A percentile compares a stretch with the other conserved stretches of the same genome.
These are phyloP conservation scores for Vachellia pachyceras DNA, from an alignment of 306 rosid genomes.

Conservation along the genomic window DNA sequence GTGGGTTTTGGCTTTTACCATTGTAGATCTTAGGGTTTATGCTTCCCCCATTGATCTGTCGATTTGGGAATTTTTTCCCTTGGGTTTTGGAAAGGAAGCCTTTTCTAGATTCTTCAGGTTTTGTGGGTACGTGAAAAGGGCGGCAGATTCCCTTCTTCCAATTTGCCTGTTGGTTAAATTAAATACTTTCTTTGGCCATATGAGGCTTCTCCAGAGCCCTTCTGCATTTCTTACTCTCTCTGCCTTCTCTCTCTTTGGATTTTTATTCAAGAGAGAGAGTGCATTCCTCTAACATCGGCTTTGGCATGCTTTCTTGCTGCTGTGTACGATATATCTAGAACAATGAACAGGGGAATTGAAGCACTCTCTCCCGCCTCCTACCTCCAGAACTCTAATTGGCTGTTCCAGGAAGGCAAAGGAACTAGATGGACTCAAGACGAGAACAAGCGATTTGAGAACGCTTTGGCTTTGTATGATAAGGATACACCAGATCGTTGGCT, in stretches of 20 bases:
- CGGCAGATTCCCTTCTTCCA: constrained; percentile 55
- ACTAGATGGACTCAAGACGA: constrained; percentile 75
- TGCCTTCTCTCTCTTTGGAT: constrained; percentile 47
- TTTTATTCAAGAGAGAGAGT: constrained; percentile 39
- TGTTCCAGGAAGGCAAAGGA: constrained; percentile 64
- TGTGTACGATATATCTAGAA: constrained; percentile 30
- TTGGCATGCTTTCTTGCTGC: constrained; percentile 38
- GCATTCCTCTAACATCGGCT: constrained; percentile 10
- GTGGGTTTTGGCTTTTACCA: constrained; percentile 41
- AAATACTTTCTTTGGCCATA: constrained; percentile 44
- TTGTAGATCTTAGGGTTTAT: constrained; percentile 59
- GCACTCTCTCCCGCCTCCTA: constrained; percentile 65
- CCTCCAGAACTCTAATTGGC: constrained; percentile 67
- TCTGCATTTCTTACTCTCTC: constrained; percentile 55
- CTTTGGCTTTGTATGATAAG: constrained; percentile 64
- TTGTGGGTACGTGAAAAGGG: constrained; percentile 47
- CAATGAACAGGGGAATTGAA: constrained; percentile 59
- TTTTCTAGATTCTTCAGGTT: constrained; percentile 52
- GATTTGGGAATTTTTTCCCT: constrained; percentile 47
- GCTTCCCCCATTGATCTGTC: constrained; percentile 43
- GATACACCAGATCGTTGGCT: constrained; percentile 78
- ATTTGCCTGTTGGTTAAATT: constrained; percentile 36
- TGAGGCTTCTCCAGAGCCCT: constrained; percentile 31
- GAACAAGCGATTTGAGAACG: constrained; percentile 76
- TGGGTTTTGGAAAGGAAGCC: constrained; percentile 46